Evolutionary conservation across 345 rosid species (phyloP).

Genomic region (Lagerstroemia speciosa): DNA sequence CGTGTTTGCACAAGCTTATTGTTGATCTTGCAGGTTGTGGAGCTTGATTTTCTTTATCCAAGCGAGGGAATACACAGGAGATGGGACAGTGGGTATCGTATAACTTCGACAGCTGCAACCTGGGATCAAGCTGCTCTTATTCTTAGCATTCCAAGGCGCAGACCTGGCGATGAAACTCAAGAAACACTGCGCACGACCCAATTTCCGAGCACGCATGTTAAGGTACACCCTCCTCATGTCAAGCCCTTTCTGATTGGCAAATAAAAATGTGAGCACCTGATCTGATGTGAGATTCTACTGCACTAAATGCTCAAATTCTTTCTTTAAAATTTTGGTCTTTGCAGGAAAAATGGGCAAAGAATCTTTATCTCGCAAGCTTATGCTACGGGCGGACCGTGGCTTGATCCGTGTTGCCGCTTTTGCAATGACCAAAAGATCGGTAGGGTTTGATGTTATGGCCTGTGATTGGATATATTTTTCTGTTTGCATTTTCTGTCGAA

Average conservation of each 20-base stretch:
- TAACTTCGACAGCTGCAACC: constrained; percentile 92
- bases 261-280: neutral
- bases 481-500: neutral
- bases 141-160: constrained; percentile 75
- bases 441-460: neutral
- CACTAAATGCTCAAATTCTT: neutral
- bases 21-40: constrained; percentile 55
- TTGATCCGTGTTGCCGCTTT: constrained; percentile 16
- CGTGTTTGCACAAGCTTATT: neutral
- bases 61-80: constrained; percentile 96
- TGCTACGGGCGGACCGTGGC: constrained; percentile 80
- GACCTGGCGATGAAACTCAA: constrained; percentile 82
- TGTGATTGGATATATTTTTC: neutral
- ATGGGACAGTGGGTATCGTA: constrained; percentile 90
- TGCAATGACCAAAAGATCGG: neutral
- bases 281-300: neutral
- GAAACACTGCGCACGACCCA: constrained; percentile 92
- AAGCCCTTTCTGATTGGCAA: neutral
- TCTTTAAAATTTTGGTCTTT: neutral
- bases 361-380: constrained; percentile 64
- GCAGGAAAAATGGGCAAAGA: constrained; percentile 90
- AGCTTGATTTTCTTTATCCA: constrained; percentile 96
- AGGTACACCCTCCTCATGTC: constrained; percentile 34
- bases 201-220: constrained; percentile 92
- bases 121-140: constrained; percentile 88